phyloP scores from a whole-genome alignment of 331 rosid species.

The Acacia pycnantha region DNA sequence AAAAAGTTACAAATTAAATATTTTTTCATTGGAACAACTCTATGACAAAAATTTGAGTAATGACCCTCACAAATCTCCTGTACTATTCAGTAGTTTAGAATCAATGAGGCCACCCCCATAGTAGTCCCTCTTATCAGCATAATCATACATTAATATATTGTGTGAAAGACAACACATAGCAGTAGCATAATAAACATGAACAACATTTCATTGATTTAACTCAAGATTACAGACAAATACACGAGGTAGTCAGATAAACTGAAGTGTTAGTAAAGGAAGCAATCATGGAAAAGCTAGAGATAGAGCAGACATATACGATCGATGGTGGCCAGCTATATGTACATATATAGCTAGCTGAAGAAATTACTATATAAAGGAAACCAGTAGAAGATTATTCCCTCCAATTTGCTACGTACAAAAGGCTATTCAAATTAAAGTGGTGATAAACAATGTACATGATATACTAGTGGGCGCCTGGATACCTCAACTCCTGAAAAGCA shows the following conservation, averaged over 20 bases:
- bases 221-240: slow-evolving; percentile 11
- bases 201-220: not conserved
- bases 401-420: not conserved
- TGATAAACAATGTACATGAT: slow-evolving; percentile 19
- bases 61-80: not conserved
- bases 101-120: not conserved
- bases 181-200: not conserved
- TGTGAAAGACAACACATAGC: not conserved
- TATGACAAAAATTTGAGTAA: not conserved
- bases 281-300: slow-evolving; percentile 7
- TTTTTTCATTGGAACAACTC: not conserved
- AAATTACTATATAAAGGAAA: slow-evolving; percentile 6
- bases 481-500: slow-evolving; percentile 34
- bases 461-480: slow-evolving; percentile 20
- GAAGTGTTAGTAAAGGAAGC: slow-evolving; percentile 14
- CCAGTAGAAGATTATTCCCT: not conserved
- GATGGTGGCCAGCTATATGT: slow-evolving; percentile 6
- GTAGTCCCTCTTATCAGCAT: not conserved
- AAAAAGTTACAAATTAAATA: not conserved
- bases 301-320: not conserved
- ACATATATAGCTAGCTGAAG: slow-evolving; percentile 18
- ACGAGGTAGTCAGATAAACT: not conserved
- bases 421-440: not conserved
- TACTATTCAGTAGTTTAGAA: not conserved
- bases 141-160: not conserved